Conservation (phyloP, 2,329 filamentous ascomycete species). For the Ophiostoma quercus region DNA sequence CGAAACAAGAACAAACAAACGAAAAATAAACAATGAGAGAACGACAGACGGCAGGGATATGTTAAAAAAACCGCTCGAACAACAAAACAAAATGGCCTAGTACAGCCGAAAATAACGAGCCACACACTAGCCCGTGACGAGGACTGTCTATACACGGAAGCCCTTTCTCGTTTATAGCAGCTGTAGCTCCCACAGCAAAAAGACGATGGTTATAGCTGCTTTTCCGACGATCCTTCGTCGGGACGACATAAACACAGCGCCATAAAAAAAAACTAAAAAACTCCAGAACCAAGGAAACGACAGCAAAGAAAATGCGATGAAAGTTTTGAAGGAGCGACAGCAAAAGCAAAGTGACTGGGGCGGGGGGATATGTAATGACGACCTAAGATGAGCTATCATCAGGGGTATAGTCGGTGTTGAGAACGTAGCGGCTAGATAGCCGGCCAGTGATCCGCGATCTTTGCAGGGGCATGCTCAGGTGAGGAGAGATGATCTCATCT, state of each 20-base stretch:
- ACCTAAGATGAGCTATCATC: neutral
- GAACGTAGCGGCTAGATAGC: constrained; percentile 20
- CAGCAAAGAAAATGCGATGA: neutral
- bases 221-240: neutral
- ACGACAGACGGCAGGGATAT: neutral
- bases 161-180: neutral
- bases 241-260: neutral
- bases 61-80: constrained; percentile 4
- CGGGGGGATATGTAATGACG: neutral
- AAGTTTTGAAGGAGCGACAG: neutral
- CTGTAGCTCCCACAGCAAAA: neutral
- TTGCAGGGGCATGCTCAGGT: neutral
- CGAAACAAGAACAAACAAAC: neutral
- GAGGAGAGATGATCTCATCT: neutral
- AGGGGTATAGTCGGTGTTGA: constrained; percentile 26
- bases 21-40: constrained; percentile 8
- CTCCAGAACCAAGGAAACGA: neutral
- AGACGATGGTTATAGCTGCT: neutral
- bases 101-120: neutral
- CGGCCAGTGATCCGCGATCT: constrained; percentile 3
- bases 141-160: neutral
- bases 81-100: neutral
- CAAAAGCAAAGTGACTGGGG: neutral
- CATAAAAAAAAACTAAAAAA: neutral
- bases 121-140: neutral